phyloP scores from a whole-genome alignment of 1,284 basidiomycete genomes.

The Rhodofomes roseus region DNA sequence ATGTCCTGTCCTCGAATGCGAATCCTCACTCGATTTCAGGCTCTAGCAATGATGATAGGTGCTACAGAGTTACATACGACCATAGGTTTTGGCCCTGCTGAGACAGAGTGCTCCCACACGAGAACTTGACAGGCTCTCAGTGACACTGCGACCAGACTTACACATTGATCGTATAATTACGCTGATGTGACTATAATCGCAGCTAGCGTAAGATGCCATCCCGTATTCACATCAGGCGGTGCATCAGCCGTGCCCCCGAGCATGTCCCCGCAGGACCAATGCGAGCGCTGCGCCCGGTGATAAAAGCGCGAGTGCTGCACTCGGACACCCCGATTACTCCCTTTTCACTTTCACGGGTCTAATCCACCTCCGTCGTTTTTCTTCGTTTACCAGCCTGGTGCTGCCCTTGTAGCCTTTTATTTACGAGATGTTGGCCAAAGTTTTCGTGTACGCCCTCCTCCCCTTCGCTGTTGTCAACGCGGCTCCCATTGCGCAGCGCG shows the following conservation, averaged over 20 bases:
- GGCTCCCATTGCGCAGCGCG: conserved; percentile 9
- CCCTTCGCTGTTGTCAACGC: conserved; percentile 14
- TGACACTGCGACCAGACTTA: no score
- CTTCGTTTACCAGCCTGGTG: conserved; percentile 19
- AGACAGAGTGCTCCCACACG: no score
- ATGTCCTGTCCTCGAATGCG: no score
- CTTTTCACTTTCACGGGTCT: conserved; percentile 13
- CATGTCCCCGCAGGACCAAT: no score
- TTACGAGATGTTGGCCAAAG: conserved; percentile 18
- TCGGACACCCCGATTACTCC: conserved; percentile 4
- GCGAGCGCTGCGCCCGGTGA: background rate
- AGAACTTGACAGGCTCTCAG: no score
- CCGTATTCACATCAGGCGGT: background rate
- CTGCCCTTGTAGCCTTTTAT: conserved; percentile 9
- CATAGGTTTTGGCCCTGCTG: no score
- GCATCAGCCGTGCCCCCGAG: background rate
- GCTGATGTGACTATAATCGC: background rate
- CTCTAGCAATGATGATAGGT: no score
- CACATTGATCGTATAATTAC: background rate
- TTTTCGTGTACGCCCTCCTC: conserved; percentile 14
- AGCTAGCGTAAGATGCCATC: background rate
- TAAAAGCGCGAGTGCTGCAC: conserved; percentile 1
- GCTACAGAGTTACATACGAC: no score
- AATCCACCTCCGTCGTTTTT: conserved; percentile 11
- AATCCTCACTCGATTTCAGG: no score